phyloP scores from a whole-genome alignment of 2,329 filamentous ascomycete genomes.

The Sphaerulina musiva region DNA sequence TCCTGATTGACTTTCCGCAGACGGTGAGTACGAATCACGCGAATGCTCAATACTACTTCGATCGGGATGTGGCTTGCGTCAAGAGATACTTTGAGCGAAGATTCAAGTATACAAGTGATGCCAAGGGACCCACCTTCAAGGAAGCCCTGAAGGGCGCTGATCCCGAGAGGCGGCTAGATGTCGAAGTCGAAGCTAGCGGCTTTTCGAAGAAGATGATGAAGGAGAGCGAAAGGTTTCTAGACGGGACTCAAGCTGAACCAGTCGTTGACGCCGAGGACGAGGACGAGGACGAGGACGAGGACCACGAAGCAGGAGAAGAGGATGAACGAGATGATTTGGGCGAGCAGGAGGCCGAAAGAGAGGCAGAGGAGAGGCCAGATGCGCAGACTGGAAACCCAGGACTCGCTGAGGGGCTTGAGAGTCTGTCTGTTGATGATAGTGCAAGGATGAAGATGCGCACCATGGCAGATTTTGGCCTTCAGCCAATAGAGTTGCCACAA shows the following conservation, averaged over 20 bases:
- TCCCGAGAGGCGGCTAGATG: constrained; percentile 67
- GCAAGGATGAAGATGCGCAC: constrained; percentile 14
- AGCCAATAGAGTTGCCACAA: constrained; percentile 28
- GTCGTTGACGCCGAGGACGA: constrained; percentile 36
- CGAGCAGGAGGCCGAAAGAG: constrained; percentile 11
- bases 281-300: constrained; percentile 36
- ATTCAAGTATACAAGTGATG: constrained; percentile 78
- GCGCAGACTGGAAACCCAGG: constrained; percentile 21
- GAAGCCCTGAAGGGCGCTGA: constrained; percentile 71
- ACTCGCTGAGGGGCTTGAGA: constrained; percentile 23
- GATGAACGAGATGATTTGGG: constrained; percentile 14
- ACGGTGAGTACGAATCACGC: constrained; percentile 92
- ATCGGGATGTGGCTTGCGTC: constrained; percentile 89
- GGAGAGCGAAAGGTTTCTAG: constrained; percentile 86
- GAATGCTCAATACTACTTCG: constrained; percentile 96
- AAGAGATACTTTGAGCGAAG: constrained; percentile 87
- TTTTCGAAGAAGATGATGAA: constrained; percentile 97
- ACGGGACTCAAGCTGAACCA: constrained; percentile 50
- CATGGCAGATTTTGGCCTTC: constrained; percentile 21
- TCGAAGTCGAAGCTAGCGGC: constrained; percentile 82
- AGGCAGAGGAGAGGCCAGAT: constrained; percentile 14
- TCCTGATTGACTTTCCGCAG: constrained; percentile 96
- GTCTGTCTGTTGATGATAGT: constrained; percentile 20
- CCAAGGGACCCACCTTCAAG: constrained; percentile 76
- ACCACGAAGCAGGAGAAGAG: constrained; percentile 10